Conservation (phyloP, 495 filamentous ascomycete species). For the Aspergillus sclerotiicarbonarius region DNA sequence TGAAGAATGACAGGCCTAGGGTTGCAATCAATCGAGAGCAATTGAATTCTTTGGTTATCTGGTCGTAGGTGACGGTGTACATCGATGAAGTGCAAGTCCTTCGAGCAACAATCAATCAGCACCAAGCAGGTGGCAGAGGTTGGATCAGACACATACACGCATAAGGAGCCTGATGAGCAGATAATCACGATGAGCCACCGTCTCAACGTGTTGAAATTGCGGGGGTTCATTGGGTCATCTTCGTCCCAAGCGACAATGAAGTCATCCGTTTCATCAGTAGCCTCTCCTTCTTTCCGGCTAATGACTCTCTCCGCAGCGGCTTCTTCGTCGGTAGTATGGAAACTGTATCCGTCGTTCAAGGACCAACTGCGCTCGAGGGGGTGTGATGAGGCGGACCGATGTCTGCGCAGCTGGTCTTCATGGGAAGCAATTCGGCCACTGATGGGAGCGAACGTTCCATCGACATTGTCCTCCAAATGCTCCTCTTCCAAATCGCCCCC, state of each 20-base stretch:
- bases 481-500: conserved; percentile 12
- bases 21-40: conserved; percentile 70
- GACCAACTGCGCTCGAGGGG: conserved; percentile 48
- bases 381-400: conserved; percentile 24
- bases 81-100: conserved; percentile 87
- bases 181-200: conserved; percentile 81
- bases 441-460: conserved; percentile 30
- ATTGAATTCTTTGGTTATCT: conserved; percentile 74
- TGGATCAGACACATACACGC: conserved; percentile 64
- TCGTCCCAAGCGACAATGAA: conserved; percentile 74
- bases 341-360: conserved; percentile 62
- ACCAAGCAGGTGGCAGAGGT: background rate
- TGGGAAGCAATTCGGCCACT: conserved; percentile 13
- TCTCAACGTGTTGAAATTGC: conserved; percentile 59
- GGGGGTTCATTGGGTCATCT: conserved; percentile 69
- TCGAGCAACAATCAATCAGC: conserved; percentile 14
- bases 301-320: conserved; percentile 16
- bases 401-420: conserved; percentile 20
- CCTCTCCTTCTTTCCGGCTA: conserved; percentile 18
- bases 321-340: conserved; percentile 36
- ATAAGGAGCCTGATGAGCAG: conserved; percentile 67
- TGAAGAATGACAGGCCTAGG: conserved; percentile 75
- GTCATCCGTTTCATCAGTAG: conserved; percentile 20
- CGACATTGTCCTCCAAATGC: conserved; percentile 15
- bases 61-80: conserved; percentile 83